Conservation (phyloP, 306 rosid species). For the Prinsepia uniflora region DNA sequence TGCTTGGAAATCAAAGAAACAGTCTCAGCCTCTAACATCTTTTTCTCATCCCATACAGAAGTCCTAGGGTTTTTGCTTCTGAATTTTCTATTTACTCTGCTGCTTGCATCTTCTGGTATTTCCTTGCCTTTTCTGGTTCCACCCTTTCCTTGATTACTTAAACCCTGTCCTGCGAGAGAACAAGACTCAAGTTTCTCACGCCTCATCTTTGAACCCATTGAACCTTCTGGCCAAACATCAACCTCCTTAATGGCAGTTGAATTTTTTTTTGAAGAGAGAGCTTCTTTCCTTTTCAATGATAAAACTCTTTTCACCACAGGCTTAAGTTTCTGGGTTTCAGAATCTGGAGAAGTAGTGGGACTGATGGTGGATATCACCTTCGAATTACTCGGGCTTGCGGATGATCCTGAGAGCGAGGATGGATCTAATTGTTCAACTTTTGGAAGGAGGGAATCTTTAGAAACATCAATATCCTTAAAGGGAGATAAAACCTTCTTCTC, state of each 20-base stretch:
- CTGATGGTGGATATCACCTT: background rate
- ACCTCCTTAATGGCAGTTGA: constrained; percentile 33
- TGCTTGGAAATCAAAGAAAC: constrained; percentile 32
- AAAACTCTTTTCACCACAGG: constrained; percentile 27
- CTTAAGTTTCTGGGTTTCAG: constrained; percentile 19
- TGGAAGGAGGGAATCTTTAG: background rate
- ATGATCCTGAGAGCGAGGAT: background rate
- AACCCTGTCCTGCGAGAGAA: background rate
- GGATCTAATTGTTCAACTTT: background rate
- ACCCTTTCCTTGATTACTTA: constrained; percentile 1
- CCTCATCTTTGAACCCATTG: constrained; percentile 7
- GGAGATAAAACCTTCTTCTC: background rate
- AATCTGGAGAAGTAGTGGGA: constrained; percentile 27
- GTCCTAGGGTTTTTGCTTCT: constrained; percentile 26
- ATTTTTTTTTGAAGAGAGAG: constrained; percentile 29
- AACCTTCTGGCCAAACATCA: constrained; percentile 29
- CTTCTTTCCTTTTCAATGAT: constrained; percentile 24
- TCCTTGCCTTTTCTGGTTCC: constrained; percentile 22
- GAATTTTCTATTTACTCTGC: constrained; percentile 25
- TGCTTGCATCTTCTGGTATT: constrained; percentile 17
- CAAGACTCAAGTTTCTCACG: constrained; percentile 8
- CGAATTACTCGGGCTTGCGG: background rate
- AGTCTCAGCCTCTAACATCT: constrained; percentile 17
- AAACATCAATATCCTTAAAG: background rate
- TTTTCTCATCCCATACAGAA: constrained; percentile 29